These are phyloP conservation scores for Beauveria australis DNA, from an alignment of 2,329 filamentous ascomycete species.

Conservation along the genomic window DNA sequence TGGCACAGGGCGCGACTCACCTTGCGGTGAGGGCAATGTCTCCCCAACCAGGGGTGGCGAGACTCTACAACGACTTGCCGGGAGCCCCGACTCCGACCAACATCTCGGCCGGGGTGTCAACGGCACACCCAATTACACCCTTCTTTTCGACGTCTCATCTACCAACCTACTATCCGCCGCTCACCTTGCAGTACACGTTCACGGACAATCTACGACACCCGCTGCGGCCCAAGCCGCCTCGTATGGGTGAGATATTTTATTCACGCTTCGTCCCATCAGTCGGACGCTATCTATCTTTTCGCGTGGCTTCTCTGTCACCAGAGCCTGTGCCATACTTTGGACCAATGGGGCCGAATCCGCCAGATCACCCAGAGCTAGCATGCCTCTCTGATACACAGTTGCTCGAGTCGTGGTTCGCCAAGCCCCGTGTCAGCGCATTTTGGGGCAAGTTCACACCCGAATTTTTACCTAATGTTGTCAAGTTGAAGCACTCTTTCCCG, in stretches of 20 bases:
- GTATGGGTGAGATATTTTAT: slow-evolving; percentile 88
- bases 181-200: slow-evolving; percentile 71
- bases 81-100: slow-evolving; percentile 30
- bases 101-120: slow-evolving; percentile 14
- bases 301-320: slow-evolving; percentile 65
- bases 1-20: slow-evolving; percentile 22
- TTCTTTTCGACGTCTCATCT: slow-evolving; percentile 78
- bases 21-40: slow-evolving; percentile 13
- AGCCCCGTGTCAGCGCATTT: slow-evolving; percentile 71
- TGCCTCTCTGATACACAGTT: slow-evolving; percentile 47
- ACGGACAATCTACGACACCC: slow-evolving; percentile 78
- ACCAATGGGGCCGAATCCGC: slow-evolving; percentile 37
- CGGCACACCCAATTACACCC: slow-evolving; percentile 48
- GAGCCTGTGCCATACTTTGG: slow-evolving; percentile 58
- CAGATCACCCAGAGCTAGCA: slow-evolving; percentile 31
- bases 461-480: slow-evolving; percentile 61
- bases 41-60: slow-evolving; percentile 6
- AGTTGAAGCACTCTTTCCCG: slow-evolving; percentile 71
- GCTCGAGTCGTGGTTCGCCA: slow-evolving; percentile 81
- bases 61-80: slow-evolving; percentile 29
- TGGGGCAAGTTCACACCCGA: slow-evolving; percentile 64
- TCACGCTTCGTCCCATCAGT: slow-evolving; percentile 76
- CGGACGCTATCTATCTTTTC: slow-evolving; percentile 79
- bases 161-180: slow-evolving; percentile 83
- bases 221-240: slow-evolving; percentile 75